phyloP scores from a whole-genome alignment of 2,329 filamentous ascomycete genomes.

The Fusarium buxicola region DNA sequence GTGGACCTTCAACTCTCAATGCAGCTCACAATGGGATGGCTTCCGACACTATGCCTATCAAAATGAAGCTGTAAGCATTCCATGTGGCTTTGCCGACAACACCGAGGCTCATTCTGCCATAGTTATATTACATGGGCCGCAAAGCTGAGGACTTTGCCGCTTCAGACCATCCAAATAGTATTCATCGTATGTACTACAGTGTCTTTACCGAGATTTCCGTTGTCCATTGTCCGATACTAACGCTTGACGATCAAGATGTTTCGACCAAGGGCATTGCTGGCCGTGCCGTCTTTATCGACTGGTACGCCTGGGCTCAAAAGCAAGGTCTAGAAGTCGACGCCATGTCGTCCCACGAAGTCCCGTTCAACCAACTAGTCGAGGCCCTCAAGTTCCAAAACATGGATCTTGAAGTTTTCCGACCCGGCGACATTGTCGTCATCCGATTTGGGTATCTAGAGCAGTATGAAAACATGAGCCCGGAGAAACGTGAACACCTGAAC shows the following conservation, averaged over 20 bases:
- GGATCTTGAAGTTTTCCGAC: constrained; percentile 1
- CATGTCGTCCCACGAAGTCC: constrained; percentile 30
- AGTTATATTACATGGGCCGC: constrained; percentile 45
- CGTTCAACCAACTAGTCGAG: constrained; percentile 28
- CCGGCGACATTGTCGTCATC: constrained; percentile 36
- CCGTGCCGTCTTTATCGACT: constrained; percentile 35
- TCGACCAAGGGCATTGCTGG: constrained; percentile 27
- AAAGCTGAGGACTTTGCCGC: constrained; percentile 34
- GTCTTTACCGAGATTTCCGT: no score
- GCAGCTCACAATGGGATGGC: constrained; percentile 43
- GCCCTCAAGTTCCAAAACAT: constrained; percentile 26
- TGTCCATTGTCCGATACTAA: background rate
- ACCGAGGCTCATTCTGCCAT: background rate
- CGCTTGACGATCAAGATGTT: constrained; percentile 5
- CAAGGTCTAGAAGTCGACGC: constrained; percentile 26
- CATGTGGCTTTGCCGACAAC: background rate
- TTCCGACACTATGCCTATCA: constrained; percentile 44
- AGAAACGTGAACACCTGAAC: constrained; percentile 28
- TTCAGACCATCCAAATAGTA: constrained; percentile 32
- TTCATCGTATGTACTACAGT: constrained; percentile 30
- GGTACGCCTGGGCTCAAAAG: constrained; percentile 31
- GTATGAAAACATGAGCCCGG: constrained; percentile 29
- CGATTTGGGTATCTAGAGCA: constrained; percentile 37
- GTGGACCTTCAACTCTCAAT: constrained; percentile 38
- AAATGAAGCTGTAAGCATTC: constrained; percentile 26